phyloP scores from a whole-genome alignment of 176 grass and related monocot genomes.

The Eragrostis nindensis region DNA sequence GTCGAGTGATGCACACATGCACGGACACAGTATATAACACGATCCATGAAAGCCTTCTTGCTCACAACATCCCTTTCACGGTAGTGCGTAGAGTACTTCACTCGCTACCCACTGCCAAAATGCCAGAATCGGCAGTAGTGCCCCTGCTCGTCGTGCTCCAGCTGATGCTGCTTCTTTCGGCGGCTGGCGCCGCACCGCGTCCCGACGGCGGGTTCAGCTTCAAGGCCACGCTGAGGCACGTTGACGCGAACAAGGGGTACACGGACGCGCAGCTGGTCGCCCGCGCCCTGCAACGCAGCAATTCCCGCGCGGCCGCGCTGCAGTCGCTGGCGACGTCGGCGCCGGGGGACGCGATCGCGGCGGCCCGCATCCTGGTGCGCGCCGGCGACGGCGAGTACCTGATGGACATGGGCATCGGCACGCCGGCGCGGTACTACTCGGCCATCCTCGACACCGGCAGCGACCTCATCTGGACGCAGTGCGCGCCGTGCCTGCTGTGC shows the following conservation, averaged over 20 bases:
- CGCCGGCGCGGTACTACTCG: conserved; percentile 55
- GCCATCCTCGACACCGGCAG: conserved; percentile 67
- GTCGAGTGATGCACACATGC: conserved; percentile 32
- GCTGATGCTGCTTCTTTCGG: not conserved
- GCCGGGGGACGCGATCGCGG: conserved; percentile 33
- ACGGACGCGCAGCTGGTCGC: conserved; percentile 43
- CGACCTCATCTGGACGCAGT: conserved; percentile 80
- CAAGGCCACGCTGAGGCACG: conserved; percentile 52
- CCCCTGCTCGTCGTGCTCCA: conserved; percentile 31
- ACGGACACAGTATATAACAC: conserved; percentile 6
- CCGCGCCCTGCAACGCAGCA: conserved; percentile 61
- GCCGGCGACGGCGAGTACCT: conserved; percentile 73
- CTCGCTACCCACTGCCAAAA: conserved; percentile 4
- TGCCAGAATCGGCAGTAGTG: not conserved
- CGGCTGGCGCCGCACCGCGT: not conserved
- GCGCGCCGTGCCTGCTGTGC: conserved; percentile 65
- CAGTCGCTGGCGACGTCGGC: conserved; percentile 46
- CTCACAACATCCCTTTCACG: conserved; percentile 45
- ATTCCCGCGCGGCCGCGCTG: conserved; percentile 41
- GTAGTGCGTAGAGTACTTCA: conserved; percentile 20
- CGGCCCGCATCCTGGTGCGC: conserved; percentile 45
- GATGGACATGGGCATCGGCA: conserved; percentile 72
- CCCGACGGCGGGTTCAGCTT: conserved; percentile 35
- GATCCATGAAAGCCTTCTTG: conserved; percentile 32
- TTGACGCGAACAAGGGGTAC: conserved; percentile 47